Percentiles rank a stretch among this genome's conserved stretches.
phyloP scores from a whole-genome alignment of 257 asterid species.

The Gynochthodes officinalis region DNA sequence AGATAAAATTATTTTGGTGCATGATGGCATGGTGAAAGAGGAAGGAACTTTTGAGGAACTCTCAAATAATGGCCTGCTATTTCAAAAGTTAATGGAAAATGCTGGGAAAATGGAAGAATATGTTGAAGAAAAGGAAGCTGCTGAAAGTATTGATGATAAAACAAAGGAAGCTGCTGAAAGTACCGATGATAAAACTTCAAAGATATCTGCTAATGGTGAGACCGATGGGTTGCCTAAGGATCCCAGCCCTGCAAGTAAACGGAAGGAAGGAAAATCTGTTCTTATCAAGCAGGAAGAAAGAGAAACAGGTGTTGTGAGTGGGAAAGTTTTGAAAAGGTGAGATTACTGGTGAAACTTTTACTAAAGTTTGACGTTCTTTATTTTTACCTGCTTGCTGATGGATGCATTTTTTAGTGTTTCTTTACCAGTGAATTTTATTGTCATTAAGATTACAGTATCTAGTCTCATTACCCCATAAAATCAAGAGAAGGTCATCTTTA shows the following conservation, averaged over 20 bases:
- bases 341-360: slow-evolving; percentile 3
- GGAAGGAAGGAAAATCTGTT: slow-evolving; percentile 74
- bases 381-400: slow-evolving; percentile 1
- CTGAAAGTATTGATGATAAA: slow-evolving; percentile 27
- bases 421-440: neutral
- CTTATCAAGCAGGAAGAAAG: slow-evolving; percentile 98
- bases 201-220: slow-evolving; percentile 50
- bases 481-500: neutral
- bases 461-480: neutral
- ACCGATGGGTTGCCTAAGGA: slow-evolving; percentile 43
- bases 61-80: slow-evolving; percentile 67
- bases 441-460: neutral
- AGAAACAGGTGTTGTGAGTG: slow-evolving; percentile 95
- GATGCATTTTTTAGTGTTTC: neutral
- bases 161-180: slow-evolving; percentile 40
- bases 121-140: slow-evolving; percentile 60
- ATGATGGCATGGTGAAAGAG: slow-evolving; percentile 89
- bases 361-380: neutral
- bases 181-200: slow-evolving; percentile 33
- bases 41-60: slow-evolving; percentile 98
- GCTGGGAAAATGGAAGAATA: slow-evolving; percentile 98
- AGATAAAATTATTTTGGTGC: slow-evolving; percentile 88
- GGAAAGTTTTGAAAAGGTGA: slow-evolving; percentile 77
- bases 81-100: slow-evolving; percentile 93
- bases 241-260: slow-evolving; percentile 33